Evolutionary conservation across 257 asterid species (phyloP).

Genomic region (Perilla frutescens): DNA sequence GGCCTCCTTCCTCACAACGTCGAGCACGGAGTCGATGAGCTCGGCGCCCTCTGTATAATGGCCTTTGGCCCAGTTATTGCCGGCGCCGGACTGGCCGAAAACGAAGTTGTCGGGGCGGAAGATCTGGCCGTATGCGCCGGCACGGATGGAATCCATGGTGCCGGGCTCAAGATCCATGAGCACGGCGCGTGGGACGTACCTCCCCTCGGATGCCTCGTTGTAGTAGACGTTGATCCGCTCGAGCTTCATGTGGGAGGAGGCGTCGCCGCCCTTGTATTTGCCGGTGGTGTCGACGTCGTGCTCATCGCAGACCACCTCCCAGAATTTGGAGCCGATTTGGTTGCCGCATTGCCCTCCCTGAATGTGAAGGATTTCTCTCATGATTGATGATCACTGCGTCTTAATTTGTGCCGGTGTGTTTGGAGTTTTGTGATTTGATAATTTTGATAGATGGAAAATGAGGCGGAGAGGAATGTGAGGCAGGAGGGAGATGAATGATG

Average conservation of each 20-base stretch:
- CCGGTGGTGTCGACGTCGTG: conserved; percentile 67
- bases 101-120: conserved; percentile 70
- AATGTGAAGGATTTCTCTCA: conserved; percentile 72
- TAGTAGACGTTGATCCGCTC: conserved; percentile 67
- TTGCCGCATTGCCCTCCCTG: conserved; percentile 78
- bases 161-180: conserved; percentile 79
- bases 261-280: conserved; percentile 57
- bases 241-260: conserved; percentile 47
- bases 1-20: conserved; percentile 72
- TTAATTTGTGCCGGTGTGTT: not conserved
- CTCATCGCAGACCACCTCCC: conserved; percentile 72
- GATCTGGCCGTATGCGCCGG: conserved; percentile 67
- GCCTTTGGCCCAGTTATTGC: conserved; percentile 76
- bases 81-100: conserved; percentile 70
- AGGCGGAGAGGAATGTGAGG: conserved; percentile 7
- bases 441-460: conserved; percentile 31
- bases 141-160: conserved; percentile 67
- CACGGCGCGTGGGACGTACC: conserved; percentile 71
- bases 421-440: not conserved
- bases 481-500: conserved; percentile 1
- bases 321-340: conserved; percentile 72
- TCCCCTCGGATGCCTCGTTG: conserved; percentile 68
- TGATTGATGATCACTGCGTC: conserved; percentile 42
- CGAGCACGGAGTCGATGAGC: conserved; percentile 69
- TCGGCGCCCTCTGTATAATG: conserved; percentile 78